Evolutionary conservation across 768 basidiomycete species (phyloP).

Genomic region (Boletus sensibilis): DNA sequence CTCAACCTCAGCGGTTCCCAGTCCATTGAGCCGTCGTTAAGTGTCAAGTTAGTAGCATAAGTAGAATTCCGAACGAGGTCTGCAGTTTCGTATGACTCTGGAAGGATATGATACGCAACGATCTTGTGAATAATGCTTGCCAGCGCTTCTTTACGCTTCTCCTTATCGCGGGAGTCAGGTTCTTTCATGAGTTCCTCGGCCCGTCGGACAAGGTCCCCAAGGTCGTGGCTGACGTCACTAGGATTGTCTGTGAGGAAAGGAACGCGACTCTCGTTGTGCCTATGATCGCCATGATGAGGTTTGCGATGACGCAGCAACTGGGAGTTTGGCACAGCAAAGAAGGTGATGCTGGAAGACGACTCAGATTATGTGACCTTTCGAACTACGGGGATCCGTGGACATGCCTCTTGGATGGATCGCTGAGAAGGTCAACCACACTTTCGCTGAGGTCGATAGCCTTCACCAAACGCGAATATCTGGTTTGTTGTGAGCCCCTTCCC

Average conservation of each 20-base stretch:
- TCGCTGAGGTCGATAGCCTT: constrained; percentile 16
- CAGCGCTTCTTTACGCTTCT: constrained; percentile 53
- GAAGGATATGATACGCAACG: constrained; percentile 38
- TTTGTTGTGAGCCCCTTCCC: neutral
- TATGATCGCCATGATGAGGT: neutral
- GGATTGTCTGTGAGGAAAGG: neutral
- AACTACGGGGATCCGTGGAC: neutral
- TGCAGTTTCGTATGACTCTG: constrained; percentile 41
- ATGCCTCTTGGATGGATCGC: constrained; percentile 12
- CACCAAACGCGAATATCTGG: constrained; percentile 13
- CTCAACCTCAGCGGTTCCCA: constrained; percentile 46
- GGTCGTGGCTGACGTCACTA: neutral
- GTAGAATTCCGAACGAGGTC: constrained; percentile 55
- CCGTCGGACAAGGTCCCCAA: constrained; percentile 10
- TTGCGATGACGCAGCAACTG: neutral
- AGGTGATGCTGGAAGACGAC: constrained; percentile 6
- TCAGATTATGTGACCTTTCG: neutral
- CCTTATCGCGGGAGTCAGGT: constrained; percentile 44
- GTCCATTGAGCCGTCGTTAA: constrained; percentile 43
- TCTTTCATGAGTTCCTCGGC: constrained; percentile 41
- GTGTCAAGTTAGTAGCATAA: constrained; percentile 45
- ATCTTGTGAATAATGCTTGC: constrained; percentile 54
- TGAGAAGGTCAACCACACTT: constrained; percentile 11
- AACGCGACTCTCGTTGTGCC: neutral
- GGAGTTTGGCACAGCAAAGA: constrained; percentile 12